Base-by-base conservation (phyloP, 1,284 basidiomycete species). In the Cryptococcus sp. region DNA sequence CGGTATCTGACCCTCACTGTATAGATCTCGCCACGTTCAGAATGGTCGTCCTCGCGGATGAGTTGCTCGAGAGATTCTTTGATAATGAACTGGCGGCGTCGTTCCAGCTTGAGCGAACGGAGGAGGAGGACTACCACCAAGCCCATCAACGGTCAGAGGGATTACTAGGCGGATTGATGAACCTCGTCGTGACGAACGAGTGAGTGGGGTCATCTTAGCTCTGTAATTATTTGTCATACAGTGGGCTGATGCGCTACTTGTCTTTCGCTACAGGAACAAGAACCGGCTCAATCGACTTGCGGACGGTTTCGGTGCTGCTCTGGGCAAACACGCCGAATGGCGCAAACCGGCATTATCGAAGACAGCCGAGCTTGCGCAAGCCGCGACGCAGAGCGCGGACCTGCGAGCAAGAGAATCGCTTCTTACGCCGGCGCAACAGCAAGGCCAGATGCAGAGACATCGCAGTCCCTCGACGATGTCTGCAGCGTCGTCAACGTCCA, bases 11-110 rank as follows among this genome's bases (percentile, higher is more conserved):
- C 56, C 22, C 20, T 49, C 22, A 3, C 7, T 5, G 17, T 19
- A 17, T 47, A 65, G 74, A 67, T 65, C 77, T 71, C 57, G 77
- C 80, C 51, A 95, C 93, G 15, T 97, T 97, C 85, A 87, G 94
- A 15, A 97, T 97, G 93, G 93, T 96, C 46, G 89, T 97, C 4
- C 83, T 97, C 8, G 93, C 93, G 1, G 94, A 97, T 67, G 93
- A 96, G 74, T 84, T 97, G 20, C 84, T 97, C 13, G 94, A 97
- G 74, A 88, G 89, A 1, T 97, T 97, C 83, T 97, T 96, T 72
- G 91, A 93, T 68, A 84, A 87, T 1, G 94, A 96, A 73, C 82
- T 97, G 59, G 87, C 90, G 0, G 85, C 84, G 0, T 93, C 91
- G 1, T 97, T 96, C 86, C 84, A 86, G 65, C 83, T 97, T 22